phyloP scores from a whole-genome alignment of 768 basidiomycete genomes.

The Royoungia palumana region DNA sequence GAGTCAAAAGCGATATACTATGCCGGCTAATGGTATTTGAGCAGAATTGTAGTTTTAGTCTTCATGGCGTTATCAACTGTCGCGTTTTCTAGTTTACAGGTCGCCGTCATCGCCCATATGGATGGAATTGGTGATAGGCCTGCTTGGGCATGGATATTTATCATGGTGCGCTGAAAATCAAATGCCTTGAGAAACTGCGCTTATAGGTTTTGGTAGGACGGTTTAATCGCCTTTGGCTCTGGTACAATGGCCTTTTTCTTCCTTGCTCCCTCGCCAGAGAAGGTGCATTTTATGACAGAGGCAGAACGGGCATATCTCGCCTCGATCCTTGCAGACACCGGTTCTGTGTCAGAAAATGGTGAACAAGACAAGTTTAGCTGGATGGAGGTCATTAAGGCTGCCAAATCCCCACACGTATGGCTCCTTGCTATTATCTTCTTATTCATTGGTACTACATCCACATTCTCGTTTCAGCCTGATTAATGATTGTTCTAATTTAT shows the following conservation, averaged over 20 bases:
- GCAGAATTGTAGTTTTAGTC: constrained; percentile 38
- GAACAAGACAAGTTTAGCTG: constrained; percentile 50
- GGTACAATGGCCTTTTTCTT: constrained; percentile 50
- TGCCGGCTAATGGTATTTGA: neutral
- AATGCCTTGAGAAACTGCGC: neutral
- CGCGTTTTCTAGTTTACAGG: constrained; percentile 61
- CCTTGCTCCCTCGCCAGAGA: constrained; percentile 42
- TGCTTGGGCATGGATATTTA: constrained; percentile 42
- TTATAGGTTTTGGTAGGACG: constrained; percentile 39
- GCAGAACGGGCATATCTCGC: constrained; percentile 49
- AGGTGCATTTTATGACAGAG: constrained; percentile 48
- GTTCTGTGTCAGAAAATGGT: constrained; percentile 40
- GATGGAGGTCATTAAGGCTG: constrained; percentile 49
- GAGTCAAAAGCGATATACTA: neutral
- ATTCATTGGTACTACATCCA: constrained; percentile 42
- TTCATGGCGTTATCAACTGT: constrained; percentile 50
- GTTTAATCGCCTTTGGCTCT: constrained; percentile 57
- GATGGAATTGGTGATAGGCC: constrained; percentile 46
- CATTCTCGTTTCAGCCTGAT: neutral
- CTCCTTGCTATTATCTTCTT: constrained; percentile 42
- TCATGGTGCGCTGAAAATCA: constrained; percentile 34
- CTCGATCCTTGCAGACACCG: constrained; percentile 2
- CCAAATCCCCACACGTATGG: constrained; percentile 54
- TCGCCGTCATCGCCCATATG: constrained; percentile 55
- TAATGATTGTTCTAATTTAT: neutral